These are phyloP conservation scores for Pseudocercospora musae DNA, from an alignment of 2,329 filamentous ascomycete genomes.

Conservation along the genomic window DNA sequence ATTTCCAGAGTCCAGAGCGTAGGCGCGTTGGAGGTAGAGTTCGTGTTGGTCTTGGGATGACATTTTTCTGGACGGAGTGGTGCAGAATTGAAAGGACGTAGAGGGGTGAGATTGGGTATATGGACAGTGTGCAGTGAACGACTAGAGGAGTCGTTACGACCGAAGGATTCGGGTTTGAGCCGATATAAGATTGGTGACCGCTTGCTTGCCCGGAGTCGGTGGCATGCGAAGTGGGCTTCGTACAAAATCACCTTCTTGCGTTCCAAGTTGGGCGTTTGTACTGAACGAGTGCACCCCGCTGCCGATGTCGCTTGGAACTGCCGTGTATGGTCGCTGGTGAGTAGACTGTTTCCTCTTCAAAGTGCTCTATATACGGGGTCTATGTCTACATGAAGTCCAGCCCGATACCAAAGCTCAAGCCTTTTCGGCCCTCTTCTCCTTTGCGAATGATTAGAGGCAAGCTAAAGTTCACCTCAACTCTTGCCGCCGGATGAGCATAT, in stretches of 20 bases:
- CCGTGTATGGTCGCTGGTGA: not conserved
- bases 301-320: not conserved
- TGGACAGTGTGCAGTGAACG: not conserved
- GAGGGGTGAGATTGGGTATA: not conserved
- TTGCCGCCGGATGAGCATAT: constrained; percentile 87
- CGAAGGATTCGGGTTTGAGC: not conserved
- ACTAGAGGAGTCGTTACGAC: not conserved
- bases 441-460: constrained; percentile 76
- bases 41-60: not conserved
- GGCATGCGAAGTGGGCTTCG: not conserved
- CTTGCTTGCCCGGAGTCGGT: not conserved
- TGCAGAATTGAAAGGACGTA: not conserved
- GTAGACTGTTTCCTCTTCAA: not conserved
- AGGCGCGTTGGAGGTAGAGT: constrained; percentile 16
- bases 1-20: constrained; percentile 7
- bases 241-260: not conserved
- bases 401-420: constrained; percentile 90
- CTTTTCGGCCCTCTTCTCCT: constrained; percentile 86
- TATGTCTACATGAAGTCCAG: constrained; percentile 79
- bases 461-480: constrained; percentile 95
- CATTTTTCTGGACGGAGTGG: not conserved
- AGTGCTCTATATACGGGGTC: constrained; percentile 8
- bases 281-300: not conserved
- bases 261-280: not conserved
- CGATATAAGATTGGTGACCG: not conserved